phyloP scores from a whole-genome alignment of 306 rosid genomes.

The Vachellia pachyceras region DNA sequence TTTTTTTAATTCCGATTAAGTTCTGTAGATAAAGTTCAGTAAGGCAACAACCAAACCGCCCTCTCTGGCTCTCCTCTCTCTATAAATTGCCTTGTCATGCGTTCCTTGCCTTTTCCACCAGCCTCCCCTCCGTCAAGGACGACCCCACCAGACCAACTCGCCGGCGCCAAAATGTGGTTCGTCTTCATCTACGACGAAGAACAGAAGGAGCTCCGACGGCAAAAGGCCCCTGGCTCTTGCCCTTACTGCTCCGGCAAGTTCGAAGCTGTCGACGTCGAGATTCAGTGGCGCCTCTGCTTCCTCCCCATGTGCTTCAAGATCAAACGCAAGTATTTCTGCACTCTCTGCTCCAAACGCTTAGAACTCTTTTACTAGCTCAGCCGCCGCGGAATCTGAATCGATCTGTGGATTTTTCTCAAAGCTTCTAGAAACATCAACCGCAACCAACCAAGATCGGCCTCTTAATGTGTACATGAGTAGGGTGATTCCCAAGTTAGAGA shows the following conservation, averaged over 20 bases:
- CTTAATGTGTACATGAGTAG: conserved; percentile 22
- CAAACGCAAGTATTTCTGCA: conserved; percentile 75
- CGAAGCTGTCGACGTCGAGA: conserved; percentile 78
- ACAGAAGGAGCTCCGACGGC: conserved; percentile 75
- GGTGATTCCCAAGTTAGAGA: background rate
- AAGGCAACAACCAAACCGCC: background rate
- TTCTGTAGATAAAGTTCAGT: background rate
- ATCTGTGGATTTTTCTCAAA: background rate
- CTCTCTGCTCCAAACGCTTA: conserved; percentile 69
- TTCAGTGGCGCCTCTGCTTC: conserved; percentile 64
- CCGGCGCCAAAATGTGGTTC: conserved; percentile 61
- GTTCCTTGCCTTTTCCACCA: background rate
- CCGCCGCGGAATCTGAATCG: background rate
- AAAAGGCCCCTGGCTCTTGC: conserved; percentile 76
- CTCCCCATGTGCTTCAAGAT: conserved; percentile 80
- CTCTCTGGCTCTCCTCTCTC: too few species aligned
- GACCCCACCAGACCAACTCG: background rate
- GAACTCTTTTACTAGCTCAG: conserved; percentile 40
- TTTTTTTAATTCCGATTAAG: background rate
- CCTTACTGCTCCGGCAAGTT: conserved; percentile 85
- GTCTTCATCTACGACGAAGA: conserved; percentile 65
- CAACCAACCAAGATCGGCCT: background rate
- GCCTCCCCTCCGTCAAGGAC: background rate
- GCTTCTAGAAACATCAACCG: background rate
- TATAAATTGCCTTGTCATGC: background rate